These are phyloP conservation scores for Sphaerulina vaccinii DNA, from an alignment of 2,329 filamentous ascomycete species.

Conservation along the genomic window DNA sequence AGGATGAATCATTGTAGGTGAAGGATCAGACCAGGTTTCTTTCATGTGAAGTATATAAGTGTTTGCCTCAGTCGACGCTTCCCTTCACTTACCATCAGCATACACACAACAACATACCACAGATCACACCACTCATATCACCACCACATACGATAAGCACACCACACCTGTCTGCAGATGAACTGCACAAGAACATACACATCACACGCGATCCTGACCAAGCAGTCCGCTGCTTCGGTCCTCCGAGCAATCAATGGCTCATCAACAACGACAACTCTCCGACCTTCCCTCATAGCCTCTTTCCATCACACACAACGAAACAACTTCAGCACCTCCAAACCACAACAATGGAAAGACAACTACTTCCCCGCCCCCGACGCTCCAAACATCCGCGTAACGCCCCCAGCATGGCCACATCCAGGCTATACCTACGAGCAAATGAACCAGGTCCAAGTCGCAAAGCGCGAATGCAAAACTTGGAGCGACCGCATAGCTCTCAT, in stretches of 20 bases:
- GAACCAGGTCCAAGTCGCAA: constrained; percentile 68
- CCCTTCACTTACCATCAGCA: background rate
- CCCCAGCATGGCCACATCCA: constrained; percentile 52
- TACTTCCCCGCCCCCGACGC: constrained; percentile 50
- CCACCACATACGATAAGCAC: background rate
- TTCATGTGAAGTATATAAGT: constrained; percentile 7
- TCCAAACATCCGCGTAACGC: constrained; percentile 46
- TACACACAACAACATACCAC: background rate
- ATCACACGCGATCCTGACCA: constrained; percentile 15
- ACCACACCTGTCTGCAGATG: constrained; percentile 8
- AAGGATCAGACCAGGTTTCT: constrained; percentile 2
- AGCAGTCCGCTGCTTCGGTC: constrained; percentile 36
- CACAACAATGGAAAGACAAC: constrained; percentile 38
- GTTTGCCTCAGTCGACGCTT: constrained; percentile 10
- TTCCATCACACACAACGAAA: constrained; percentile 33
- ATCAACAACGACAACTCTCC: constrained; percentile 28
- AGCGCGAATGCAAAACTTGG: constrained; percentile 68
- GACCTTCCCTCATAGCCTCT: constrained; percentile 36
- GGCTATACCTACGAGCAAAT: constrained; percentile 77
- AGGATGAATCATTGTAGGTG: constrained; percentile 10
- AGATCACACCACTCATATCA: constrained; percentile 1
- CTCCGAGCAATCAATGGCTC: constrained; percentile 39
- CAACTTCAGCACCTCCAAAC: constrained; percentile 43
- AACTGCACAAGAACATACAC: constrained; percentile 14
- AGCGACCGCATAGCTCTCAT: constrained; percentile 78